Base-by-base conservation (phyloP, 331 rosid genomes). In the Phaseolus coccineus region DNA sequence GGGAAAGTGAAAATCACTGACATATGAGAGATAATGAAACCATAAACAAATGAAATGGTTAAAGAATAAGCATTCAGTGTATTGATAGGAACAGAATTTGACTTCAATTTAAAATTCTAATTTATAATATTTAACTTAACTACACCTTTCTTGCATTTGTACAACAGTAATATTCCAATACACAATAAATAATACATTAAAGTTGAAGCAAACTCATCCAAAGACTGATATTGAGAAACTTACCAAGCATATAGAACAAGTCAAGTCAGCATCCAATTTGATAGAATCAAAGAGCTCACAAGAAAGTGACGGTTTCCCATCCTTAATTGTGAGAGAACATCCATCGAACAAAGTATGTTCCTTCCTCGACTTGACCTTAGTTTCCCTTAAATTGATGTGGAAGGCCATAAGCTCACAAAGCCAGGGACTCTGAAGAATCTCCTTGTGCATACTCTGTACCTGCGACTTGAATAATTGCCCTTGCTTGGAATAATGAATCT, bases 201-300 rank as follows among this genome's bases (percentile, higher is more conserved):
- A 39, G 8, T 25, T 63, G 19, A 48, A 57, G 11, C 24, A 19
- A 77, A 61, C 14, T 33, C 40, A 31, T 71, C 14, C 50, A 40
- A 37, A 11, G 30, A 71, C 10, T 19, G 16, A 76, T 42, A 28
- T 13, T 69, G 46, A 48, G 35, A 35, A 69, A 90, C 92, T 85
- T 80, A 96, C 99, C 97, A 96, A 81, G 87, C 99, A 96, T 87
- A 96, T 86, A 55, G 99, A 90, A 82, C 99, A 95, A 31, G 96
- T 93, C 91, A 95, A 85, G 62, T 90, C 98, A 37, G 89, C 79
- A 50, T 95, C 99, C 51, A 91, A 78, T 73, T 93, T 90, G 86
- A 88, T 74, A 30, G 99, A 93, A 84, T 93, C 97, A 63, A 84
- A 89, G 64, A 93, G 92, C 80, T 93, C 92, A 62, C 98, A 93